phyloP scores from a whole-genome alignment of 2,329 filamentous ascomycete genomes.

The Colletotrichum truncatum region DNA sequence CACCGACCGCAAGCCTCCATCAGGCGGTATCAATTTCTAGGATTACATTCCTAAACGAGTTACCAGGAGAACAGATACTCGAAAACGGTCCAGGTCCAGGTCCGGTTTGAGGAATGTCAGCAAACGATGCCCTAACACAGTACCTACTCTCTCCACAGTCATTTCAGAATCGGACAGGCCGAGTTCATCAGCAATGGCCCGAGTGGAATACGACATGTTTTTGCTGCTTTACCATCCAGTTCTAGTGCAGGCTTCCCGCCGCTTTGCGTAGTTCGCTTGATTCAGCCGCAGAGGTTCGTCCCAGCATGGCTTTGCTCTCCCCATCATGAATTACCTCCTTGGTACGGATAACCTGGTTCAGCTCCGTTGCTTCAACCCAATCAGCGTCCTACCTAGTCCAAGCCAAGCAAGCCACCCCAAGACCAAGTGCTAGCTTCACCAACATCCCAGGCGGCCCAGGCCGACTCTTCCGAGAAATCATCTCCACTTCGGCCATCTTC shows the following conservation, averaged over 20 bases:
- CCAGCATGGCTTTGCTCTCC: not conserved
- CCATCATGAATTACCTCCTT: too few species aligned
- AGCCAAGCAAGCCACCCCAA: not conserved
- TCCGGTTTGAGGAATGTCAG: too few species aligned
- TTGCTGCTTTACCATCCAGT: too few species aligned
- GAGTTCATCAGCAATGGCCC: not conserved
- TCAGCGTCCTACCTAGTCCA: not conserved
- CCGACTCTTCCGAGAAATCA: not conserved
- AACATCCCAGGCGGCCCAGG: not conserved
- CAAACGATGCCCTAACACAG: too few species aligned
- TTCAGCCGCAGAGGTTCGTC: not conserved
- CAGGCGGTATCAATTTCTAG: too few species aligned
- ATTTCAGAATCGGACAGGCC: not conserved
- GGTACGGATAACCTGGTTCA: not conserved
- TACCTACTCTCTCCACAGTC: not conserved
- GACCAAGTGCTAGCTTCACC: conserved; percentile 2
- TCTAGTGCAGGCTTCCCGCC: too few species aligned
- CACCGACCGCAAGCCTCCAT: not conserved
- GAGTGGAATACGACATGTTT: not conserved
- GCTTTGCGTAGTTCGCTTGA: too few species aligned
- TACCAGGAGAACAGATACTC: too few species aligned
- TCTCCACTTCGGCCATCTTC: conserved; percentile 17
- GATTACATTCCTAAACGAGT: too few species aligned
- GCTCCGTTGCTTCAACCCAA: not conserved
- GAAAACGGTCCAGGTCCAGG: too few species aligned